These are phyloP conservation scores for Hibiscus mutabilis DNA, from an alignment of 345 rosid species.

Conservation along the genomic window DNA sequence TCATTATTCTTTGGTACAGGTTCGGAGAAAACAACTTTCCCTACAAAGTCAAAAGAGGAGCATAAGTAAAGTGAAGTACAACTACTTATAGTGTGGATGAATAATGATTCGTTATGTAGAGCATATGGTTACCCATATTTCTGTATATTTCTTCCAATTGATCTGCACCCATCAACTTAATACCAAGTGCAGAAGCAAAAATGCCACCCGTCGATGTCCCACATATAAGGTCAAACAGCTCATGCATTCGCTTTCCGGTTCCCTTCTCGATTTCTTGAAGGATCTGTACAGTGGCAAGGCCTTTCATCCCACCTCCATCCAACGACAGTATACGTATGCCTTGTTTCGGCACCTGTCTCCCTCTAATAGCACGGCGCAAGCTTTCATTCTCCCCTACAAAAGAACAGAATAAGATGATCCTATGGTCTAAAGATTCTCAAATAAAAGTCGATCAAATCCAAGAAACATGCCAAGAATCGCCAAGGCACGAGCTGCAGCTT, in stretches of 20 bases:
- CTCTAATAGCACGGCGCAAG: slow-evolving; percentile 80
- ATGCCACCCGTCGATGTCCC: slow-evolving; percentile 99
- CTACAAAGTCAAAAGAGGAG: slow-evolving; percentile 33
- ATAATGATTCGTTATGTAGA: neutral
- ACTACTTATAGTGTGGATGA: slow-evolving; percentile 3
- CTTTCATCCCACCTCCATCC: slow-evolving; percentile 99
- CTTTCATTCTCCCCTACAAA: slow-evolving; percentile 83
- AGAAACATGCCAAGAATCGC: slow-evolving; percentile 80
- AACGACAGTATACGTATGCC: slow-evolving; percentile 93
- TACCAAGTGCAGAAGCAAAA: slow-evolving; percentile 93
- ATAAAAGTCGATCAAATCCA: neutral
- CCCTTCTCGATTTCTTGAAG: slow-evolving; percentile 96
- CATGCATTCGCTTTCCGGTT: slow-evolving; percentile 93
- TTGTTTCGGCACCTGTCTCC: slow-evolving; percentile 78
- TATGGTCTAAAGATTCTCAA: neutral
- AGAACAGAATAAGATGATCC: neutral
- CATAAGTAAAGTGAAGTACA: slow-evolving; percentile 6
- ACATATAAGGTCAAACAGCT: slow-evolving; percentile 89
- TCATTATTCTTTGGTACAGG: slow-evolving; percentile 88
- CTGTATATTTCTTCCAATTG: slow-evolving; percentile 95
- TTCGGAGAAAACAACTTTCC: slow-evolving; percentile 97
- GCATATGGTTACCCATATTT: slow-evolving; percentile 60
- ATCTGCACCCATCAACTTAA: slow-evolving; percentile 77
- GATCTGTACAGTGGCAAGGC: slow-evolving; percentile 90
- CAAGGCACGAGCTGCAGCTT: slow-evolving; percentile 97